Conservation (phyloP, 257 asterid species). For the Salvia hispanica region DNA sequence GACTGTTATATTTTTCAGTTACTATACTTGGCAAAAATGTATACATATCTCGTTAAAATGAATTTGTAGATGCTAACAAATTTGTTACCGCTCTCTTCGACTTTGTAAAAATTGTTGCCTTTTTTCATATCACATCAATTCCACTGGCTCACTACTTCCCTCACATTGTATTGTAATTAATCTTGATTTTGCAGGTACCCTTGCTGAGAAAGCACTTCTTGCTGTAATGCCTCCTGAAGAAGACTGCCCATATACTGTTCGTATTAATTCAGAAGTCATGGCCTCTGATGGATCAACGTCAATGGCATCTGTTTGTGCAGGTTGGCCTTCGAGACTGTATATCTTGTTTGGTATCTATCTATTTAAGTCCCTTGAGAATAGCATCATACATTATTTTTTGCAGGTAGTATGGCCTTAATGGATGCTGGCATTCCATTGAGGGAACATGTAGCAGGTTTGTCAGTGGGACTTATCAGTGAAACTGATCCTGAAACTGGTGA, state of each 20-base stretch:
- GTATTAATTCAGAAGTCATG: constrained; percentile 96
- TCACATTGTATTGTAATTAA: constrained; percentile 28
- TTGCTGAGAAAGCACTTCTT: constrained; percentile 93
- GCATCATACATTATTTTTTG: constrained; percentile 27
- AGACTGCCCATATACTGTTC: constrained; percentile 76
- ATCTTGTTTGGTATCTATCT: constrained; percentile 8
- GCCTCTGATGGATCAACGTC: constrained; percentile 99
- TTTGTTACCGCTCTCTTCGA: background rate
- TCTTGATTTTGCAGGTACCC: constrained; percentile 65
- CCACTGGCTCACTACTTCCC: constrained; percentile 3
- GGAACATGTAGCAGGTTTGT: constrained; percentile 91
- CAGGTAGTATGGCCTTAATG: constrained; percentile 99
- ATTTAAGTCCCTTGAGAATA: constrained; percentile 4
- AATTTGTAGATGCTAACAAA: background rate
- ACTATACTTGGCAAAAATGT: background rate
- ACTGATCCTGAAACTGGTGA: constrained; percentile 80
- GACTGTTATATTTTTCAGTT: background rate
- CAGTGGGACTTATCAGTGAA: constrained; percentile 89
- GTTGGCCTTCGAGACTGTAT: constrained; percentile 39
- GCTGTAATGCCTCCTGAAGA: constrained; percentile 93
- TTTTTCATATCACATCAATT: background rate
- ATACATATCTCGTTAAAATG: background rate
- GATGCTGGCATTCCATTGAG: constrained; percentile 92
- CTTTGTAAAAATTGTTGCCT: background rate
- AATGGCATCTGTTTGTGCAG: constrained; percentile 99